Evolutionary conservation across 192 early-diverging fungal genomes (phyloP).

Genomic region (Gamsiella multidivaricata): DNA sequence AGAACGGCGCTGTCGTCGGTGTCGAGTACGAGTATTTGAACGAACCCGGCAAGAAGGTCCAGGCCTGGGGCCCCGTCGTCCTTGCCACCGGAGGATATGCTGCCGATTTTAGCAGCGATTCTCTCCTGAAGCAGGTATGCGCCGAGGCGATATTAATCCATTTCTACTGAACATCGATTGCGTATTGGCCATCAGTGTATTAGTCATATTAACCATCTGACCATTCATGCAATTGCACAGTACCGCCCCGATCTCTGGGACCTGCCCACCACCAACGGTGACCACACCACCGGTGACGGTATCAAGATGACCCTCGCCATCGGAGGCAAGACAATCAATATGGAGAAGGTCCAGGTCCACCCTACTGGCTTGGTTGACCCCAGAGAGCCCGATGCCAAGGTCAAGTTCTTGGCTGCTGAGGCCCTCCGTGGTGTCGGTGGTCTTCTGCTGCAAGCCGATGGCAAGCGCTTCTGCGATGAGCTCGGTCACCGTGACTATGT

Average conservation of each 20-base stretch:
- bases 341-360: slow-evolving; percentile 97
- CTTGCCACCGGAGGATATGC: slow-evolving; percentile 97
- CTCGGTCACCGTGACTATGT: slow-evolving; percentile 95
- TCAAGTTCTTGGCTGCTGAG: slow-evolving; percentile 96
- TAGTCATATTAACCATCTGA: no score
- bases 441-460: slow-evolving; percentile 81
- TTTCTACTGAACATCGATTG: no score
- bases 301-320: slow-evolving; percentile 85
- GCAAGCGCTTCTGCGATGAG: slow-evolving; percentile 93
- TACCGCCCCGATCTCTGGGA: slow-evolving; percentile 81
- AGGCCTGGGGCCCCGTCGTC: slow-evolving; percentile 83
- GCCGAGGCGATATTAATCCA: not conserved
- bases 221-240: no score
- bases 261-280: slow-evolving; percentile 92
- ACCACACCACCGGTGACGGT: slow-evolving; percentile 96
- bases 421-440: slow-evolving; percentile 95
- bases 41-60: slow-evolving; percentile 65
- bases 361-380: slow-evolving; percentile 96
- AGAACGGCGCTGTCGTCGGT: slow-evolving; percentile 77
- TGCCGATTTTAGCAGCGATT: slow-evolving; percentile 84
- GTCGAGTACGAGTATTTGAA: slow-evolving; percentile 75
- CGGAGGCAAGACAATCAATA: slow-evolving; percentile 89
- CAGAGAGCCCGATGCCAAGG: slow-evolving; percentile 87
- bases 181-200: no score
- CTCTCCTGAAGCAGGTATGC: slow-evolving; percentile 75